These are phyloP conservation scores for Primulina tabacum DNA, from an alignment of 257 asterid species.

Conservation along the genomic window DNA sequence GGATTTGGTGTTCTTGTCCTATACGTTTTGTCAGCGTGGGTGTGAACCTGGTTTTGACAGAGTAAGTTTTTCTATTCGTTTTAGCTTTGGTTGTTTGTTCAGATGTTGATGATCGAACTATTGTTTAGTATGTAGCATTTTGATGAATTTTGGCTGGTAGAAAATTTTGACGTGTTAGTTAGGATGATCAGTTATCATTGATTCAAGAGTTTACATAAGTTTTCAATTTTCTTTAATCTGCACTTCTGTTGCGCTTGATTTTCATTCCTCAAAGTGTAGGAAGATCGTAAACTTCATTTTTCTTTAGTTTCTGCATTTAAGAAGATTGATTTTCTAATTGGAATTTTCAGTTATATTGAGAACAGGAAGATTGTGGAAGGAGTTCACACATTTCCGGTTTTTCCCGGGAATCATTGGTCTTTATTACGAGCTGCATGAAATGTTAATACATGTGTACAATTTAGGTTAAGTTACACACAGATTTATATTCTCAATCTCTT, in stretches of 20 bases:
- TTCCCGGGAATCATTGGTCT: background rate
- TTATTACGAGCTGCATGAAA: background rate
- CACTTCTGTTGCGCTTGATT: background rate
- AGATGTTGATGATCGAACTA: background rate
- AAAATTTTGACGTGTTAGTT: no score
- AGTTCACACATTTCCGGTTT: background rate
- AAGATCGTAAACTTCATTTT: background rate
- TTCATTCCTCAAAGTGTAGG: background rate
- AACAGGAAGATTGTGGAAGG: background rate
- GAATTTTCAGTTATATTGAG: background rate
- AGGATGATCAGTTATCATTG: no score
- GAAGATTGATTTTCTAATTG: background rate
- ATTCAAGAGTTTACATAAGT: background rate
- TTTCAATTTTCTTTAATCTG: background rate
- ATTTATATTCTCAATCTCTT: no score
- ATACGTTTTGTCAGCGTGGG: slow-evolving; percentile 64
- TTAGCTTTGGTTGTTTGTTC: background rate
- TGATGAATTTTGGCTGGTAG: background rate
- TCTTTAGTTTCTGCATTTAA: background rate
- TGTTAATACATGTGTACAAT: no score
- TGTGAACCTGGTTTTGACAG: slow-evolving; percentile 72
- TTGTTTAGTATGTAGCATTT: background rate
- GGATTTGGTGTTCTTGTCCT: slow-evolving; percentile 79
- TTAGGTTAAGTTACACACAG: no score
- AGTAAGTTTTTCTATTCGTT: slow-evolving; percentile 33